Evolutionary conservation across 352 stramenopile species (phyloP), one percentile per base, ranked within the genome.

Genomic region (Aphanomyces astaci): DNA sequence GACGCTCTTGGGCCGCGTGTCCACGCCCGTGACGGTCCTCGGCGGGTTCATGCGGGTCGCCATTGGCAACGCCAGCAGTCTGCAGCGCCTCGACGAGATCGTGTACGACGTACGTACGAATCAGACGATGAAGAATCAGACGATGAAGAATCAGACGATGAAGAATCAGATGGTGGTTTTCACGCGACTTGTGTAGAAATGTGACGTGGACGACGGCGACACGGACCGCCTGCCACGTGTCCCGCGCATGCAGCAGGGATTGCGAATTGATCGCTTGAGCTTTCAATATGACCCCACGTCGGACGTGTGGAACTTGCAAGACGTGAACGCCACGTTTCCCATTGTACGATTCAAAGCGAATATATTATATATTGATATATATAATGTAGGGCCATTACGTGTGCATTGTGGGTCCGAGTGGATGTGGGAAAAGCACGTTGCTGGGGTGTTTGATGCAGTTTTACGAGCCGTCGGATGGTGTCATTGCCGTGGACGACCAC

Each of bases 361-460:
- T 1, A 49, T n/a, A n/a, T 49, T 15, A 49, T 49, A n/a, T n/a
- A n/a, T n/a, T n/a, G n/a, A 17, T 39, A 19, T 33, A 46, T 46
- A 25, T 17, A 13, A 32, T 59, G 25, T 59, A 59, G 56, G 56
- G 56, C 24, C 17, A 51, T 36, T 95, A 92, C 79, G 89, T 83
- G 46, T 95, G 86, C 45, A 82, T 95, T 45, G 84, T 93, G 2
- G 86, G 86, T 7, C 84, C 86, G 7, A 93, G 84, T 17, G 86
- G 86, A 24, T 93, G 84, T 71, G 86, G 84, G 71, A 95, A 95
- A 76, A 92, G 84, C 84, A 95, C 86, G 59, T 60, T 93, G 49
- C 65, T 94, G 49, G 80, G 83, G 48, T 93, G 84, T 70, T 73
- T 94, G 74, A 92, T 94, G 86, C 84, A 91, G 78, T 94, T 94